Conservation (phyloP, 495 filamentous ascomycete species). For the Lepidopterella palustris region DNA sequence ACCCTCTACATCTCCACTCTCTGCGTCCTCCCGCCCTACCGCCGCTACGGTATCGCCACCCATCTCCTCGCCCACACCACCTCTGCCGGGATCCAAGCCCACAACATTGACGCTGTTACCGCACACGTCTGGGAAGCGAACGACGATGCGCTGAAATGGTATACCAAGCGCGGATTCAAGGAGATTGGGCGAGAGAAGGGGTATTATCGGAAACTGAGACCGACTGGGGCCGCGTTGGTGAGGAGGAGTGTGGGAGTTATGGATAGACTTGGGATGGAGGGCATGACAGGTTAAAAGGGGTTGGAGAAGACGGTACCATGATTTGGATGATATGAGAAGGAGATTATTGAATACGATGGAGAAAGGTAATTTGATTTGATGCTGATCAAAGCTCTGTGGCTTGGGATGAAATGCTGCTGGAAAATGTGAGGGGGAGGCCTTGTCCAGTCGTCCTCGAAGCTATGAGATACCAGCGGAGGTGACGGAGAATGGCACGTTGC, state of each 20-base stretch:
- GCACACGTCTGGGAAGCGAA: slow-evolving; percentile 97
- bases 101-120: slow-evolving; percentile 55
- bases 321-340: neutral
- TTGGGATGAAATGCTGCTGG: too few relatives aligned
- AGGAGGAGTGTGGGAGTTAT: slow-evolving; percentile 42
- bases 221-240: slow-evolving; percentile 72
- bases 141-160: slow-evolving; percentile 80
- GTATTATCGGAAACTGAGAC: slow-evolving; percentile 82
- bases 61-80: slow-evolving; percentile 59
- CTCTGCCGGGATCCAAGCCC: slow-evolving; percentile 31
- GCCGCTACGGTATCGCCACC: slow-evolving; percentile 69
- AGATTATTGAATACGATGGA: neutral
- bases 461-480: too few relatives aligned
- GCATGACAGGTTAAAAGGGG: neutral
- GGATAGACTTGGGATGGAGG: slow-evolving; percentile 27
- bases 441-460: too few relatives aligned
- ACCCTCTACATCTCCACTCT: slow-evolving; percentile 86
- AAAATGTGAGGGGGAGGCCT: too few relatives aligned
- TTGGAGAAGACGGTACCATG: neutral
- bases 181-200: slow-evolving; percentile 50
- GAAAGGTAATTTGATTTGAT: too few relatives aligned
- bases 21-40: slow-evolving; percentile 73
- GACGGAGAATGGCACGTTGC: too few relatives aligned
- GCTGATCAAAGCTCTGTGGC: too few relatives aligned
- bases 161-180: slow-evolving; percentile 70